Percentiles rank a stretch among this genome's conserved stretches.
phyloP scores from a whole-genome alignment of 2,329 filamentous ascomycete genomes.

The Stemphylium vesicarium region DNA sequence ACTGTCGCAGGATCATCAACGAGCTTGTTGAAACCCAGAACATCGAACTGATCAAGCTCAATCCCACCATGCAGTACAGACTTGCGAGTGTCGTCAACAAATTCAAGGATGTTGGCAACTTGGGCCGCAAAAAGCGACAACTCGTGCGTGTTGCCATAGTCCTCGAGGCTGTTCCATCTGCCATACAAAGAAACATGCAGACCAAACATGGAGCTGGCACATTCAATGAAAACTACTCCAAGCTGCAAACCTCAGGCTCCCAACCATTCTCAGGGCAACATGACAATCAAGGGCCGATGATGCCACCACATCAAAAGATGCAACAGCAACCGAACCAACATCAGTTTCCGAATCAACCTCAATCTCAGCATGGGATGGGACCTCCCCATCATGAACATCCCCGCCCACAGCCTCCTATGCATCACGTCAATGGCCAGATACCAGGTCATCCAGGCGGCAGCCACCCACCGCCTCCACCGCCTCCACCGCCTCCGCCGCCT shows the following conservation, averaged over 20 bases:
- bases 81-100: conserved; percentile 38
- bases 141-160: conserved; percentile 37
- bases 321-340: conserved; percentile 2
- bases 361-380: conserved; percentile 4
- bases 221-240: not conserved
- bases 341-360: not conserved
- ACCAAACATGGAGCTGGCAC: not conserved
- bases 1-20: conserved; percentile 32
- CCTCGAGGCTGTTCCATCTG: conserved; percentile 36
- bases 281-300: conserved; percentile 5
- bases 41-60: conserved; percentile 24
- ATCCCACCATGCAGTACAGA: conserved; percentile 32
- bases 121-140: conserved; percentile 20
- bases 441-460: not conserved
- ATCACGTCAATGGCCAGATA: conserved; percentile 2
- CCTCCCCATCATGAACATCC: conserved; percentile 12
- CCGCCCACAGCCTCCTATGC: conserved; percentile 5
- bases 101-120: conserved; percentile 7
- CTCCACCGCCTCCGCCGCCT: conserved; percentile 9
- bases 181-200: conserved; percentile 14
- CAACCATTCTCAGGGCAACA: conserved; percentile 9
- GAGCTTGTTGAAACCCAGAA: conserved; percentile 40
- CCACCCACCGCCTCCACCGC: conserved; percentile 11
- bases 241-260: not conserved
- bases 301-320: conserved; percentile 14